These are phyloP conservation scores for Cymbopogon flexuosus DNA, from an alignment of 202 grass and related monocot genomes.

Conservation along the genomic window DNA sequence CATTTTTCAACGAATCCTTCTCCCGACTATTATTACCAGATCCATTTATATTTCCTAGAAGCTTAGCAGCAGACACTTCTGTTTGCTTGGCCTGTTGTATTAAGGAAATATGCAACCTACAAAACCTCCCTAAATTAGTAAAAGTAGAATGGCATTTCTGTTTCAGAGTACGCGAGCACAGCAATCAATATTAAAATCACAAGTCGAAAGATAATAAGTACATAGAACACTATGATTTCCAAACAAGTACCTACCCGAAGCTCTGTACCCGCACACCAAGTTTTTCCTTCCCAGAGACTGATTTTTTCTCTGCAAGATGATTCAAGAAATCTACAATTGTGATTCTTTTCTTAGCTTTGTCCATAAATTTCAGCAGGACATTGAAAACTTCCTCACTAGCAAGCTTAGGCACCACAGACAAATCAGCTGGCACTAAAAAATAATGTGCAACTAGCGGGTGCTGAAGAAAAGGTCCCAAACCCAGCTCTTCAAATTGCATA, in stretches of 20 bases:
- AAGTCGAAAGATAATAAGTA: constrained; percentile 22
- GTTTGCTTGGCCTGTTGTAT: constrained; percentile 54
- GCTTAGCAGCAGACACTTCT: constrained; percentile 40
- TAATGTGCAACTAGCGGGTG: constrained; percentile 69
- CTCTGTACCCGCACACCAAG: constrained; percentile 73
- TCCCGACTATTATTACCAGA: constrained; percentile 39
- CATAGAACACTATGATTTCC: not conserved
- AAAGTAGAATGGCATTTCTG: constrained; percentile 11
- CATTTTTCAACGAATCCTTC: constrained; percentile 42
- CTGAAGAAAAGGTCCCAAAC: constrained; percentile 66
- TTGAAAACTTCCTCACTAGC: constrained; percentile 58
- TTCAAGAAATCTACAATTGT: constrained; percentile 62
- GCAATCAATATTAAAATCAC: constrained; percentile 13
- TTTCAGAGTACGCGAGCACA: not conserved
- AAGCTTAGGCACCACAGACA: constrained; percentile 57
- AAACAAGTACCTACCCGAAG: constrained; percentile 60
- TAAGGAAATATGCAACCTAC: constrained; percentile 70
- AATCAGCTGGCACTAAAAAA: constrained; percentile 57
- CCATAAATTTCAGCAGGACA: constrained; percentile 52
- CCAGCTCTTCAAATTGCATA: constrained; percentile 73
- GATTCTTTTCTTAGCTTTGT: constrained; percentile 49
- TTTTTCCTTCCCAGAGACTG: constrained; percentile 54
- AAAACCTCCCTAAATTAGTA: constrained; percentile 42
- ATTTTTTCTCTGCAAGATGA: constrained; percentile 57
- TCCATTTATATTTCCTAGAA: constrained; percentile 34